A percentile compares a stretch with the other conserved stretches of the same genome.
Conservation (phyloP, 768 basidiomycete genomes). For the Collybiopsis confluens region DNA sequence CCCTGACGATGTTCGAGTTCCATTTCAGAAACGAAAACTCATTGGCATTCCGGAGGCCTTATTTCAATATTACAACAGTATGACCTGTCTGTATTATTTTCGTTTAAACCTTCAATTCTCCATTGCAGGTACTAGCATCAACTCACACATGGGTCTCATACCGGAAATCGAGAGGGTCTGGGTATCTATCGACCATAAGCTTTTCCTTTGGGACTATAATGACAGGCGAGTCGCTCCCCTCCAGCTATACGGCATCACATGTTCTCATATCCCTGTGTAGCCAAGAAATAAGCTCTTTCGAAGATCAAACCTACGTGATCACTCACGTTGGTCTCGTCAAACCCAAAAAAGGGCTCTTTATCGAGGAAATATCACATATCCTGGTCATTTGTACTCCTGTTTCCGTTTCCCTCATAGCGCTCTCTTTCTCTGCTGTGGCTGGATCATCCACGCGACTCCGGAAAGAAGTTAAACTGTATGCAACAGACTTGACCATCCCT, state of each 20-base stretch:
- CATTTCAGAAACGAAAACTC: constrained; percentile 75
- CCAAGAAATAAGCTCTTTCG: constrained; percentile 89
- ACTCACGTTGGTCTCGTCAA: constrained; percentile 83
- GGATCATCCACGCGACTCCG: constrained; percentile 38
- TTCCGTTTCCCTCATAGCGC: constrained; percentile 79
- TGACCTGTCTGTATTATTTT: constrained; percentile 16
- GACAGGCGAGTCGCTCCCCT: constrained; percentile 66
- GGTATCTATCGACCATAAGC: constrained; percentile 91
- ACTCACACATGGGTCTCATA: constrained; percentile 85
- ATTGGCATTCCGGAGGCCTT: constrained; percentile 74
- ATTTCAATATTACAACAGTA: constrained; percentile 77
- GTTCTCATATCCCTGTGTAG: constrained; percentile 29
- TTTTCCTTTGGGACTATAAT: constrained; percentile 95
- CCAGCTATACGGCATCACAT: background rate
- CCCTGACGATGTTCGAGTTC: constrained; percentile 73
- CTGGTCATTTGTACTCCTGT: constrained; percentile 89
- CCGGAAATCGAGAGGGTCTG: constrained; percentile 93
- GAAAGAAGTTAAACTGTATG: constrained; percentile 84
- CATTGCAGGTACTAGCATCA: constrained; percentile 55
- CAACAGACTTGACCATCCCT: constrained; percentile 76
- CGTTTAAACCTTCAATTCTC: constrained; percentile 8
- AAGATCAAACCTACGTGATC: constrained; percentile 88
- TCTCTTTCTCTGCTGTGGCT: constrained; percentile 51
- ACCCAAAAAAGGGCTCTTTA: constrained; percentile 83
- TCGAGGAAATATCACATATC: constrained; percentile 86